These are phyloP conservation scores for Alternaria tenuissima DNA, from an alignment of 2,329 filamentous ascomycete genomes.

Conservation along the genomic window DNA sequence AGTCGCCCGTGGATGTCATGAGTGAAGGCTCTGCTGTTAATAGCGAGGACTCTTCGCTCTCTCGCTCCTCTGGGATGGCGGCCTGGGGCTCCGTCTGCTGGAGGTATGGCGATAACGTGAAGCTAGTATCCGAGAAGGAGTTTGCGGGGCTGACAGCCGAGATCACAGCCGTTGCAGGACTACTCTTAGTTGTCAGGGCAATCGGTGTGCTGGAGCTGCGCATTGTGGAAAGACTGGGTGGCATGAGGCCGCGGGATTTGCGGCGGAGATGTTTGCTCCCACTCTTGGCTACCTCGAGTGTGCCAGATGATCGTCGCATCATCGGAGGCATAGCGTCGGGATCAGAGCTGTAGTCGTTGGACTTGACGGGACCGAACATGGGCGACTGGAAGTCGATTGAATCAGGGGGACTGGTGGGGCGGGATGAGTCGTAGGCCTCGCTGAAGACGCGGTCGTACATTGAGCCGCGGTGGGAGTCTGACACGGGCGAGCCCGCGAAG, in stretches of 20 bases:
- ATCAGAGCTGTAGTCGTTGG: slow-evolving; percentile 32
- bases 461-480: slow-evolving; percentile 72
- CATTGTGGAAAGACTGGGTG: slow-evolving; percentile 39
- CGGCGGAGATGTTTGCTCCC: slow-evolving; percentile 24
- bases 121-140: slow-evolving; percentile 41
- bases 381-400: slow-evolving; percentile 70
- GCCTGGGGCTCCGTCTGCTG: slow-evolving; percentile 31
- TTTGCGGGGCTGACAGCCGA: slow-evolving; percentile 44
- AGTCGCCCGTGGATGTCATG: slow-evolving; percentile 34
- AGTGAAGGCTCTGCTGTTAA: slow-evolving; percentile 22
- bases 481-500: slow-evolving; percentile 80
- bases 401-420: slow-evolving; percentile 78
- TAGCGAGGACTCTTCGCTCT: slow-evolving; percentile 39
- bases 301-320: slow-evolving; percentile 9
- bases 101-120: slow-evolving; percentile 37
- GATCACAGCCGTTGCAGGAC: slow-evolving; percentile 44
- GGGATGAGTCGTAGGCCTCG: slow-evolving; percentile 69
- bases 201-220: slow-evolving; percentile 46
- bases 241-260: slow-evolving; percentile 41
- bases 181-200: slow-evolving; percentile 44
- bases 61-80: slow-evolving; percentile 49
- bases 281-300: slow-evolving; percentile 11
- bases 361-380: slow-evolving; percentile 60
- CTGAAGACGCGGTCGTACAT: slow-evolving; percentile 79
- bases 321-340: slow-evolving; percentile 19